Percentiles rank a stretch among this genome's conserved stretches.
phyloP scores from a whole-genome alignment of 148 eudicot species.

The Salicornia ramosissima region DNA sequence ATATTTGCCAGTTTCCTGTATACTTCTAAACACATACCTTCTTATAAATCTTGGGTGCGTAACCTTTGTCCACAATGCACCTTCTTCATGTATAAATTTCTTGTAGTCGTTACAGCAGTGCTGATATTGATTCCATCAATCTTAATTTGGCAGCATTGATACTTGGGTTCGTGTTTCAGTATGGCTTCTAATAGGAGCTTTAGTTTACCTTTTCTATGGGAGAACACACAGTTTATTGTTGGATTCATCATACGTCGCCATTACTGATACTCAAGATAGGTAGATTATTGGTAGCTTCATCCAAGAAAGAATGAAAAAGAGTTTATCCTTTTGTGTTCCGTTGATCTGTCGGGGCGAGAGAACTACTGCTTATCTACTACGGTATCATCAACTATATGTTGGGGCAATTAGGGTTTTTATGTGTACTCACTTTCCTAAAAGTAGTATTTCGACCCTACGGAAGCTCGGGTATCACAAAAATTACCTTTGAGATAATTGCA shows the following conservation, averaged over 20 bases:
- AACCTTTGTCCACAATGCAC: slow-evolving; percentile 1
- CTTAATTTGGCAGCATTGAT: slow-evolving; percentile 31
- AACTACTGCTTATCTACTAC: too few relatives aligned
- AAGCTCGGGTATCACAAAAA: too few relatives aligned
- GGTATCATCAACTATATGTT: too few relatives aligned
- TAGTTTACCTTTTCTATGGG: slow-evolving; percentile 50
- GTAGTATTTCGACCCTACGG: too few relatives aligned
- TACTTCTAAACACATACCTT: slow-evolving; percentile 61
- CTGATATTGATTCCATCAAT: slow-evolving; percentile 9
- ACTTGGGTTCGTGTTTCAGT: slow-evolving; percentile 56
- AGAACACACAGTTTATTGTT: slow-evolving; percentile 45
- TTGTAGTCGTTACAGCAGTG: background rate
- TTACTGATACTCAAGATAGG: slow-evolving; percentile 16
- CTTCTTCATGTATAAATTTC: background rate
- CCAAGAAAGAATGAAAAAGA: too few relatives aligned
- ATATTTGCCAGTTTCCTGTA: slow-evolving; percentile 51
- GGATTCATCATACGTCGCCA: slow-evolving; percentile 25
- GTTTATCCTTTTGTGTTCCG: too few relatives aligned
- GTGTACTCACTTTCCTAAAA: too few relatives aligned
- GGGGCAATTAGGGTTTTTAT: too few relatives aligned
- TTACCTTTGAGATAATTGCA: too few relatives aligned
- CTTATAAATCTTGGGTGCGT: slow-evolving; percentile 71
- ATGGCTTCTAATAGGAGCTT: slow-evolving; percentile 53
- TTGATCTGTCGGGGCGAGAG: too few relatives aligned
- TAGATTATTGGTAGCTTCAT: too few relatives aligned